Conservation (phyloP, 257 asterid species). For the Apocynum venetum region DNA sequence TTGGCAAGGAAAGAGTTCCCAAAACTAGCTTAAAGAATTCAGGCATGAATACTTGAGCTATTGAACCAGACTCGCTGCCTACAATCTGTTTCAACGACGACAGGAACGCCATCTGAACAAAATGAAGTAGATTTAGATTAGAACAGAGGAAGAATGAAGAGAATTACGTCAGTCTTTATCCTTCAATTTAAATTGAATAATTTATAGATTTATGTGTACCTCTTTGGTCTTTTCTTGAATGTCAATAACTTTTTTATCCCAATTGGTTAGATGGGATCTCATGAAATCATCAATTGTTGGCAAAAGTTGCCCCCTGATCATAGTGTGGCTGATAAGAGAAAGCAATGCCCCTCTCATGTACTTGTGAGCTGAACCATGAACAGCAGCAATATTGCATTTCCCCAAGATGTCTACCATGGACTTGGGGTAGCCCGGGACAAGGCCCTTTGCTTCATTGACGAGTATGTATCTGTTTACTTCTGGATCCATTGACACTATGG, state of each 20-base stretch:
- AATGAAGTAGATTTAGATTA: conserved; percentile 8
- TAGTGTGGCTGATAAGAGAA: conserved; percentile 55
- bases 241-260: conserved; percentile 51
- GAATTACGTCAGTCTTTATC: neutral
- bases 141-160: conserved; percentile 27
- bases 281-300: conserved; percentile 49
- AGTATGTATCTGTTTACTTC: conserved; percentile 67
- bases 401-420: conserved; percentile 87
- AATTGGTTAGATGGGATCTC: conserved; percentile 45
- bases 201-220: conserved; percentile 26
- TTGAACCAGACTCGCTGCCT: conserved; percentile 59
- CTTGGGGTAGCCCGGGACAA: conserved; percentile 84
- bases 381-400: conserved; percentile 60
- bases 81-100: conserved; percentile 88
- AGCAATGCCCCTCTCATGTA: conserved; percentile 53
- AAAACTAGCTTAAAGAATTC: conserved; percentile 86
- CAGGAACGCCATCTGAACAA: conserved; percentile 84
- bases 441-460: conserved; percentile 66
- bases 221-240: conserved; percentile 62
- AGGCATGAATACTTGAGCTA: conserved; percentile 72
- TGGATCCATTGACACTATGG: conserved; percentile 79
- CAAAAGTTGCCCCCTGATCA: conserved; percentile 43
- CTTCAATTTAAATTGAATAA: neutral
- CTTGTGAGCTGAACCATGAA: conserved; percentile 61
- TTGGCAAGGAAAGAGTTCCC: conserved; percentile 93